phyloP scores from a whole-genome alignment of 495 filamentous ascomycete species.

The Lindgomyces ingoldianus region DNA sequence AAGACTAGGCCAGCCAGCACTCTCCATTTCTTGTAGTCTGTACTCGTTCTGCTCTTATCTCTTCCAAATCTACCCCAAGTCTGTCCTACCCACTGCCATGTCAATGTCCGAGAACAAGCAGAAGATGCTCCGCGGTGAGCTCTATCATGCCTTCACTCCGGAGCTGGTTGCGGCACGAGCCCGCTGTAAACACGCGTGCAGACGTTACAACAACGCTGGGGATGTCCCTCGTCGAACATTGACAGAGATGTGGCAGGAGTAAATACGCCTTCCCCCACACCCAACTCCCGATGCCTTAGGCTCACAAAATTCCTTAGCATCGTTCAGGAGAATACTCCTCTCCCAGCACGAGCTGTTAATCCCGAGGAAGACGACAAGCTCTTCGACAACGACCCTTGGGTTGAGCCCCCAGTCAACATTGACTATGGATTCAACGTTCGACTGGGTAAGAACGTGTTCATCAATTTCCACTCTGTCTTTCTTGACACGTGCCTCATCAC shows the following conservation, averaged over 20 bases:
- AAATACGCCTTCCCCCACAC: constrained; percentile 40
- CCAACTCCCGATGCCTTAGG: constrained; percentile 6
- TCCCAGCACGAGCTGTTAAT: constrained; percentile 58
- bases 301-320: constrained; percentile 50
- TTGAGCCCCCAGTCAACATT: constrained; percentile 68
- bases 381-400: constrained; percentile 63
- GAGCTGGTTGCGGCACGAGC: constrained; percentile 58
- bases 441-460: constrained; percentile 66
- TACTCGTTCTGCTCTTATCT: too few species aligned
- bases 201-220: constrained; percentile 62
- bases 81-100: constrained; percentile 12
- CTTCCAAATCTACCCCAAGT: too few species aligned
- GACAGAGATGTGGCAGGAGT: constrained; percentile 76
- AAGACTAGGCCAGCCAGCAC: too few species aligned
- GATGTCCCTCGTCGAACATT: constrained; percentile 58
- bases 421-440: constrained; percentile 79
- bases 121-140: constrained; percentile 45
- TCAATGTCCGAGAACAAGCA: constrained; percentile 45
- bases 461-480: constrained; percentile 76
- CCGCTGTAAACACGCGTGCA: constrained; percentile 60
- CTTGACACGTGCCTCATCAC: constrained; percentile 77
- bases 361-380: constrained; percentile 61
- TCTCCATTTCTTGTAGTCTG: too few species aligned
- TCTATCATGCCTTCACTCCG: constrained; percentile 56
- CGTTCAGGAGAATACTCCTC: constrained; percentile 58